Base-by-base conservation (phyloP, 2,329 filamentous ascomycete species). In the Graphiopsis chlorocephala region DNA sequence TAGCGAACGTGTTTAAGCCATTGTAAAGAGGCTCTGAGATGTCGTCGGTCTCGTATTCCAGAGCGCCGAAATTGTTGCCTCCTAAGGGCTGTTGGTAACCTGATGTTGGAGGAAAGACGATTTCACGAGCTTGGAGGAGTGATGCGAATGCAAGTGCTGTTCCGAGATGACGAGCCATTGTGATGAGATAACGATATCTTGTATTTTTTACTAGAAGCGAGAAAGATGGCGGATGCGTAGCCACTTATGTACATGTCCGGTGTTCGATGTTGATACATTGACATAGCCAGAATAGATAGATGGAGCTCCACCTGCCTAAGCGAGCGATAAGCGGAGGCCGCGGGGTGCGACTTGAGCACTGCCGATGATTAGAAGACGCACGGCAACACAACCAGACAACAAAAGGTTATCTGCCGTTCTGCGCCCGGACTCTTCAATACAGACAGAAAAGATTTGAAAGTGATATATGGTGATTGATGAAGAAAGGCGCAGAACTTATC, bases 1-100 rank as follows among this genome's bases (percentile, higher is more conserved):
- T 82, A 1, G 80, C 81, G 70, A 78, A 83, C 10, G 81, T 83
- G 3, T 72, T 78, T 60, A 83, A 65, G 2, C 81, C 81, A 26
- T 73, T 73, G 66, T 78, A 82, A n/a, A 64, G 63, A 3, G 66
- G 61, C 11, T 42, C 52, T 8, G 68, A 70, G 31, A 74, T 68
- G 38, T 74, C 72, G 17, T 61, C 29, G 15, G 61, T 62, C 17
- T 68, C 65, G 29, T 55, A 61, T 38, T 65, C 61, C 11, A 67
- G 35, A 26, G 33, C 65, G 10, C 29, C 59, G 12, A 64, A 17
- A 20, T 35, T 59, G 29, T 59, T 52, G 17, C 35, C 15, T 23
- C 75, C 71, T 7, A 75, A 57, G 47, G 79, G 78, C 25, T 75
- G 68, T 48, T 78, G 72, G 31, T 74, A 72, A 38, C 75, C 75